These are phyloP conservation scores for Pestalotiopsis sp. DNA, from an alignment of 2,329 filamentous ascomycete species.

Conservation along the genomic window DNA sequence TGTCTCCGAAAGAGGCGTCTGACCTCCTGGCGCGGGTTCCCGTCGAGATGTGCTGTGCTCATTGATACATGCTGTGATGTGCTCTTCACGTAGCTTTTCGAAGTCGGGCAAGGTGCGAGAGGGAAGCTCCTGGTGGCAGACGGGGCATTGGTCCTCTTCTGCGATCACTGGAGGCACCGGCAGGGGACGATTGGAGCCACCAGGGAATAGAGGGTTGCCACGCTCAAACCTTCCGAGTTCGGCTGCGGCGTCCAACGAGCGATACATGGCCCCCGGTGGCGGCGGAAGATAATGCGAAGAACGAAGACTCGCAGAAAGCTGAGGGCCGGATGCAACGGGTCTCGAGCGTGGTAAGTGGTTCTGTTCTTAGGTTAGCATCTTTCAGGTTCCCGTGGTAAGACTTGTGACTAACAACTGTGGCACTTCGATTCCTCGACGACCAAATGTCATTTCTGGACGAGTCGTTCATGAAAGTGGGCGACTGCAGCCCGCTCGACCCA, in stretches of 20 bases:
- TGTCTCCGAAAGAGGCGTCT: constrained; percentile 22
- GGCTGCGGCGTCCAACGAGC: no score
- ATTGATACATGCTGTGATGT: constrained; percentile 60
- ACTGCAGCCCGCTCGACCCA: background rate
- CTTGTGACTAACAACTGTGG: constrained; percentile 47
- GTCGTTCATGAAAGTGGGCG: background rate
- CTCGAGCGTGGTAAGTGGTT: background rate
- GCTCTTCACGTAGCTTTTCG: constrained; percentile 56
- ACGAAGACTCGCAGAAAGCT: background rate
- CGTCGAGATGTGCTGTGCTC: constrained; percentile 52
- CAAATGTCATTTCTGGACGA: constrained; percentile 32
- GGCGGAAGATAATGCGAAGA: no score
- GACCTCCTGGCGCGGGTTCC: constrained; percentile 27
- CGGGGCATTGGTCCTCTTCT: constrained; percentile 79
- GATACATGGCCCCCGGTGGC: background rate
- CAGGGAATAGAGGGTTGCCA: constrained; percentile 29
- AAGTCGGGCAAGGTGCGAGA: constrained; percentile 54
- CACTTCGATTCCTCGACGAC: constrained; percentile 45
- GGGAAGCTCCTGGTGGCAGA: constrained; percentile 74
- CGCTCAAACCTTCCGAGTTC: background rate
- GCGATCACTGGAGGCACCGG: constrained; percentile 51
- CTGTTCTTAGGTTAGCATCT: background rate
- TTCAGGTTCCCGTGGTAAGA: no score
- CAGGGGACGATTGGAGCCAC: constrained; percentile 26
- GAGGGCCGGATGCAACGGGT: background rate